These are phyloP conservation scores for Botryotinia convoluta DNA, from an alignment of 2,329 filamentous ascomycete genomes.

Conservation along the genomic window DNA sequence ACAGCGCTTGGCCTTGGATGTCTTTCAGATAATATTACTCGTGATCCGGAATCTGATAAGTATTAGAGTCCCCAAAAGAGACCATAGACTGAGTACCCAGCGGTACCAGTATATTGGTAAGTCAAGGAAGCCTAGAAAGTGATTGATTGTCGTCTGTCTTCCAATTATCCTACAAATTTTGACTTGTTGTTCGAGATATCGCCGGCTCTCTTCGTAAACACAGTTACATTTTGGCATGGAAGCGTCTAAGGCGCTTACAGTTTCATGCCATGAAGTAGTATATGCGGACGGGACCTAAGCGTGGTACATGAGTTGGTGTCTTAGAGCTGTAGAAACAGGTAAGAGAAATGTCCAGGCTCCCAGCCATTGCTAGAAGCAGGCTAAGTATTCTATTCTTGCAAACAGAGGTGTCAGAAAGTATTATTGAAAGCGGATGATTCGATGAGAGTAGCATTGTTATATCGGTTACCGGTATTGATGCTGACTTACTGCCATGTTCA, in stretches of 20 bases:
- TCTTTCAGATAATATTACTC: neutral
- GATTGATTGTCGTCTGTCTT: neutral
- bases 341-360: neutral
- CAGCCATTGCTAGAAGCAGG: neutral
- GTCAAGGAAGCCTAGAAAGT: neutral
- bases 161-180: neutral
- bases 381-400: neutral
- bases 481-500: neutral
- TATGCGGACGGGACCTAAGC: neutral
- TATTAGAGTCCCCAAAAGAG: neutral
- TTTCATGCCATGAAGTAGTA: neutral
- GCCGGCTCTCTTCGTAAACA: neutral
- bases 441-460: neutral
- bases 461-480: neutral
- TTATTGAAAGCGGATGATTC: neutral
- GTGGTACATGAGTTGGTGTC: neutral
- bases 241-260: neutral
- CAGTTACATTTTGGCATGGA: neutral
- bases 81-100: neutral
- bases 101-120: neutral
- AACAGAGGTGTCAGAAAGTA: neutral
- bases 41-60: neutral
- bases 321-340: neutral
- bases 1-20: neutral
- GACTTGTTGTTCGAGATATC: neutral